Percentiles rank a stretch among this genome's conserved stretches.
phyloP scores from a whole-genome alignment of 805 yeast genomes.

The Alloascoidea africana region DNA sequence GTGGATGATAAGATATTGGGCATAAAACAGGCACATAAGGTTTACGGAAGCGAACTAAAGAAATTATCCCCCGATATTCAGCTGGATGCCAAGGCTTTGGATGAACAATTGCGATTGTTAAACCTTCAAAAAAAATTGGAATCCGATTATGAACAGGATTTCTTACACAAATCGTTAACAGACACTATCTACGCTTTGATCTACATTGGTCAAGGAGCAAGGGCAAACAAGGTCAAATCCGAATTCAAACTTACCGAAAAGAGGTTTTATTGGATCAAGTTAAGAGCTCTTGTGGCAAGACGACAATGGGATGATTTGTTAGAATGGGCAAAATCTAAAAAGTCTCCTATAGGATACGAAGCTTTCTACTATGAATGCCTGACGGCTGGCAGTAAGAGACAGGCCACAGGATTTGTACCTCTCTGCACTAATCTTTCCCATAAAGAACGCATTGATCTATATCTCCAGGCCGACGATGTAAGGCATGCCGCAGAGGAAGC shows the following conservation, averaged over 20 bases:
- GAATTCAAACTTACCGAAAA: conserved; percentile 43
- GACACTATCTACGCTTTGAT: conserved; percentile 33
- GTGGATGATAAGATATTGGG: conserved; percentile 11
- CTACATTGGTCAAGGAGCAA: conserved; percentile 29
- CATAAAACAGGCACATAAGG: conserved; percentile 15
- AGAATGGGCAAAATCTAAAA: conserved; percentile 32
- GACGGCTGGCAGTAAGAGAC: conserved; percentile 36
- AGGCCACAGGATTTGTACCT: conserved; percentile 45
- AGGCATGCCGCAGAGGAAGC: conserved; percentile 17
- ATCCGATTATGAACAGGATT: conserved; percentile 23
- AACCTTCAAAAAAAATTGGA: conserved; percentile 30
- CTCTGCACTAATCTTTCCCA: conserved; percentile 28
- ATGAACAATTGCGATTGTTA: conserved; percentile 28
- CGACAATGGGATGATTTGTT: conserved; percentile 42
- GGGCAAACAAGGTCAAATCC: conserved; percentile 31
- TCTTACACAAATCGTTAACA: conserved; percentile 27
- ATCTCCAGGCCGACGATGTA: too few relatives aligned
- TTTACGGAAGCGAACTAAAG: conserved; percentile 20
- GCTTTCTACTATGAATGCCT: conserved; percentile 44
- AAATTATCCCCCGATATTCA: conserved; percentile 10
- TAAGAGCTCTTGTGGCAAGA: conserved; percentile 29
- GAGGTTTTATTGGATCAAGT: conserved; percentile 37
- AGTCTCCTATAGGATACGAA: conserved; percentile 59
- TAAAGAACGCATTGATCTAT: too few relatives aligned
- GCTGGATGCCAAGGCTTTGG: conserved; percentile 24